phyloP scores from a whole-genome alignment of 306 rosid genomes.

The Comarum palustre region DNA sequence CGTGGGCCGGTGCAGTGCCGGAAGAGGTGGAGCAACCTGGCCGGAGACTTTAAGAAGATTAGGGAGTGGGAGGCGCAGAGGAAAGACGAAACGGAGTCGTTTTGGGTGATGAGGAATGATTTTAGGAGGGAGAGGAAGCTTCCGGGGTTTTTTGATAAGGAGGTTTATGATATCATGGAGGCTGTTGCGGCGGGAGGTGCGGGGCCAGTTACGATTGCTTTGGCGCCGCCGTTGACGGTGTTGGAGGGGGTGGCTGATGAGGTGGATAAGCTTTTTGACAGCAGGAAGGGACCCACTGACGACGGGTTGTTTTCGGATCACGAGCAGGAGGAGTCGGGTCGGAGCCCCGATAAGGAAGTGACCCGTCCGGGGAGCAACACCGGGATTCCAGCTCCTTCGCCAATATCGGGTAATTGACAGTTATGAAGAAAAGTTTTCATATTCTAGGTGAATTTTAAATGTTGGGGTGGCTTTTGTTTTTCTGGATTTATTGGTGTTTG shows the following conservation, averaged over 20 bases:
- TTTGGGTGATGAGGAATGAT: constrained; percentile 96
- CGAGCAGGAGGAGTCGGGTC: constrained; percentile 64
- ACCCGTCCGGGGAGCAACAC: constrained; percentile 8
- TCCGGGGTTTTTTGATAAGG: constrained; percentile 84
- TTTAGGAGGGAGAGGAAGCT: constrained; percentile 82
- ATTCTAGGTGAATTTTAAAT: neutral
- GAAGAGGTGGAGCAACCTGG: constrained; percentile 97
- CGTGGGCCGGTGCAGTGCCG: constrained; percentile 97
- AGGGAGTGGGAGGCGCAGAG: constrained; percentile 83
- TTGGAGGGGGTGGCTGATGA: constrained; percentile 18
- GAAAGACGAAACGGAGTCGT: constrained; percentile 80
- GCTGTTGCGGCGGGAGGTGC: constrained; percentile 34
- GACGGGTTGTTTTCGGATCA: constrained; percentile 77
- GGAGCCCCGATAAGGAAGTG: constrained; percentile 45
- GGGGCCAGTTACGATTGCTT: constrained; percentile 21
- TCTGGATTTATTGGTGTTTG: neutral
- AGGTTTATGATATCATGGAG: constrained; percentile 84
- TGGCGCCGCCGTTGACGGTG: constrained; percentile 5
- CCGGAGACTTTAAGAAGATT: constrained; percentile 93
- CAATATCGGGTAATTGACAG: constrained; percentile 57
- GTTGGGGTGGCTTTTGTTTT: constrained; percentile 3
- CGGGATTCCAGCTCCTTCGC: constrained; percentile 49
- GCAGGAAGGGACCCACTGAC: constrained; percentile 52
- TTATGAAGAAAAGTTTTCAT: neutral
- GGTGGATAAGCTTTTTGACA: constrained; percentile 52